Evolutionary conservation across 2,329 filamentous ascomycete genomes (phyloP).

Genomic region (Aspergillus bombycis): DNA sequence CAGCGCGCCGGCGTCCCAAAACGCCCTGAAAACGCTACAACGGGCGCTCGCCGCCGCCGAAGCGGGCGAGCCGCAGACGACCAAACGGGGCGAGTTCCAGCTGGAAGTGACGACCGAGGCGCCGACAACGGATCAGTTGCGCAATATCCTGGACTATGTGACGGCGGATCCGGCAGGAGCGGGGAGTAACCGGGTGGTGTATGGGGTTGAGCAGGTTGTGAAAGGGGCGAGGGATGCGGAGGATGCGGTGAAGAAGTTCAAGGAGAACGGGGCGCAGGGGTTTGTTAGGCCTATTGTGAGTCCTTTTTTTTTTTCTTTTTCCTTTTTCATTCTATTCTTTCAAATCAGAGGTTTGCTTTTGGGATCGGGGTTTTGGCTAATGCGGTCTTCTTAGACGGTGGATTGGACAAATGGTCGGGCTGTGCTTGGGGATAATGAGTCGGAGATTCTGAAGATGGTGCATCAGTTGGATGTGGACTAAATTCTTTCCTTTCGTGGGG

Average conservation of each 20-base stretch:
- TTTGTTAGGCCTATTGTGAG: slow-evolving; percentile 79
- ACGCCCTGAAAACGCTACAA: slow-evolving; percentile 77
- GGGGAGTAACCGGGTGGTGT: slow-evolving; percentile 66
- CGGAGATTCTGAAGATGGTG: slow-evolving; percentile 83
- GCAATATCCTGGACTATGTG: slow-evolving; percentile 77
- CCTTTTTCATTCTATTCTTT: too few relatives aligned
- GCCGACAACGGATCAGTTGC: slow-evolving; percentile 81
- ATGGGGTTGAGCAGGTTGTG: slow-evolving; percentile 66
- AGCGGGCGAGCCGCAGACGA: slow-evolving; percentile 72
- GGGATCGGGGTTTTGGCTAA: slow-evolving; percentile 15
- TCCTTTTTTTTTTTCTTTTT: slow-evolving; percentile 24
- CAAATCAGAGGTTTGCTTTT: slow-evolving; percentile 3
- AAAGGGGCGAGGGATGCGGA: slow-evolving; percentile 71
- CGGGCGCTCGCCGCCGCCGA: slow-evolving; percentile 75
- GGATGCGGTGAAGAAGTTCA: slow-evolving; percentile 80
- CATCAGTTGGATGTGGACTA: slow-evolving; percentile 49
- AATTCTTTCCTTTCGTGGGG: background rate
- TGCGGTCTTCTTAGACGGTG: slow-evolving; percentile 56
- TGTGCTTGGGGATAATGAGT: slow-evolving; percentile 76
- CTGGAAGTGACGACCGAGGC: slow-evolving; percentile 78
- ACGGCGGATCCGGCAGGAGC: slow-evolving; percentile 52
- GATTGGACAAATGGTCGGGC: slow-evolving; percentile 94
- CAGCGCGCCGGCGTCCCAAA: slow-evolving; percentile 69
- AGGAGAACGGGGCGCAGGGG: slow-evolving; percentile 63
- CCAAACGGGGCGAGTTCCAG: slow-evolving; percentile 73